These are phyloP conservation scores for Coleophoma eucalyptorum DNA, from an alignment of 2,329 filamentous ascomycete species.

Conservation along the genomic window DNA sequence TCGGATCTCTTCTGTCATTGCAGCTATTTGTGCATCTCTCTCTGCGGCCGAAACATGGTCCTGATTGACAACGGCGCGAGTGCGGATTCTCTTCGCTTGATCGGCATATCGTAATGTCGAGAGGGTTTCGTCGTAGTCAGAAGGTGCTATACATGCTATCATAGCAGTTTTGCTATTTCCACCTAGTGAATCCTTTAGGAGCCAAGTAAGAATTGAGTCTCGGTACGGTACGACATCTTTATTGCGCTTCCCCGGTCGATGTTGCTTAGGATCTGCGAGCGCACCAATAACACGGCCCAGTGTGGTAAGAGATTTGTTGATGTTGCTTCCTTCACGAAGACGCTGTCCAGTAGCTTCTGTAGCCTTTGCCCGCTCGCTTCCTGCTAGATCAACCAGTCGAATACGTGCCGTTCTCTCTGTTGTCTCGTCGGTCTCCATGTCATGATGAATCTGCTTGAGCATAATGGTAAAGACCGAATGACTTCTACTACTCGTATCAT, in stretches of 20 bases:
- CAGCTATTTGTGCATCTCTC: slow-evolving; percentile 86
- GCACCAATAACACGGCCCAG: slow-evolving; percentile 94
- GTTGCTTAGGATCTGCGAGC: slow-evolving; percentile 67
- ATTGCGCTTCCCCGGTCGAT: slow-evolving; percentile 52
- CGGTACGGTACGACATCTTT: slow-evolving; percentile 84
- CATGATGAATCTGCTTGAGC: slow-evolving; percentile 96
- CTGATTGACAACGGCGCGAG: slow-evolving; percentile 91
- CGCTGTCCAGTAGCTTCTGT: slow-evolving; percentile 92
- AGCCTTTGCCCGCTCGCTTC: slow-evolving; percentile 89
- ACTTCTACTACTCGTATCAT: slow-evolving; percentile 93
- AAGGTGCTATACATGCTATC: slow-evolving; percentile 95
- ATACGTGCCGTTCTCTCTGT: slow-evolving; percentile 94
- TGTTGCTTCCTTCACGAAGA: slow-evolving; percentile 91
- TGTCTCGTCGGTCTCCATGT: slow-evolving; percentile 95
- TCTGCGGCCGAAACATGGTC: slow-evolving; percentile 89
- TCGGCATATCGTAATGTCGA: slow-evolving; percentile 96
- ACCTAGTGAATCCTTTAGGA: slow-evolving; percentile 91
- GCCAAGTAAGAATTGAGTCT: slow-evolving; percentile 79
- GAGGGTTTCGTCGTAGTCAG: slow-evolving; percentile 95
- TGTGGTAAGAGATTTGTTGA: slow-evolving; percentile 97
- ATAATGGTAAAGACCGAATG: slow-evolving; percentile 98
- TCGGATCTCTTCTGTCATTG: slow-evolving; percentile 95
- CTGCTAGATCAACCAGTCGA: slow-evolving; percentile 89
- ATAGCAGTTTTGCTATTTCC: slow-evolving; percentile 98
- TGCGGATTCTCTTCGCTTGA: slow-evolving; percentile 95